Evolutionary conservation across 1,284 basidiomycete species (phyloP).

Genomic region (Xerocomus alliaceus): DNA sequence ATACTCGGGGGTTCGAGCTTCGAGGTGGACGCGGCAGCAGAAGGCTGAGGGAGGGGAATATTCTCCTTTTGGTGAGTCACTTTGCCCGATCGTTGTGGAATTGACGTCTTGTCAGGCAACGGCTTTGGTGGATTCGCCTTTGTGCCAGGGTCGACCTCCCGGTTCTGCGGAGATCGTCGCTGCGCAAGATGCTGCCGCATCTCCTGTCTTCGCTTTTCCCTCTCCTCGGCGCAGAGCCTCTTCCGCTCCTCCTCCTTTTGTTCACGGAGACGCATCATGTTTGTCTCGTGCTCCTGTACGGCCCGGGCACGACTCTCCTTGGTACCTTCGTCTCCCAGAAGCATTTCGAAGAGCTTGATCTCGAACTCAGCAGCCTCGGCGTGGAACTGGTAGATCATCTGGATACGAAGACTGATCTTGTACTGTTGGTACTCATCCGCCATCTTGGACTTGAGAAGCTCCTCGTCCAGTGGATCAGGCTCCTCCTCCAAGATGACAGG

Average conservation of each 20-base stretch:
- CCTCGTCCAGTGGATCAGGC: slow-evolving; percentile 36
- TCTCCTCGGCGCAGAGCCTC: slow-evolving; percentile 51
- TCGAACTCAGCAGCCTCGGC: slow-evolving; percentile 55
- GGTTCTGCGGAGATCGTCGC: slow-evolving; percentile 22
- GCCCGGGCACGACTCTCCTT: slow-evolving; percentile 42
- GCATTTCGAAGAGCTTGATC: slow-evolving; percentile 51
- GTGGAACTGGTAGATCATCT: slow-evolving; percentile 64
- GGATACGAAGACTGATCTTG: slow-evolving; percentile 55
- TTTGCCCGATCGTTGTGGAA: slow-evolving; percentile 21
- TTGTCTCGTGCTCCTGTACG: slow-evolving; percentile 54
- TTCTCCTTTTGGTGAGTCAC: slow-evolving; percentile 32
- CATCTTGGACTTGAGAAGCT: slow-evolving; percentile 40
- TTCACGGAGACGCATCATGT: slow-evolving; percentile 53
- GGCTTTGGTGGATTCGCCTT: slow-evolving; percentile 23
- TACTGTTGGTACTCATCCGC: slow-evolving; percentile 54
- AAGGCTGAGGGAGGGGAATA: slow-evolving; percentile 16
- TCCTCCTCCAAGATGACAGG: slow-evolving; percentile 55
- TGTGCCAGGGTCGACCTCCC: slow-evolving; percentile 23
- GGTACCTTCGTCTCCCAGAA: slow-evolving; percentile 42
- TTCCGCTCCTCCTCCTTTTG: slow-evolving; percentile 59
- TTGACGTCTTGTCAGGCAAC: slow-evolving; percentile 18
- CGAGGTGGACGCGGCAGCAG: slow-evolving; percentile 6
- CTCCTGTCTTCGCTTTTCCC: slow-evolving; percentile 48
- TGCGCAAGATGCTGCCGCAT: slow-evolving; percentile 37
- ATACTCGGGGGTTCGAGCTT: slow-evolving; percentile 31